Evolutionary conservation across 805 yeast species (phyloP), one percentile per base, ranked within the genome.

Genomic region (Sugiyamaella mastotermitis): DNA sequence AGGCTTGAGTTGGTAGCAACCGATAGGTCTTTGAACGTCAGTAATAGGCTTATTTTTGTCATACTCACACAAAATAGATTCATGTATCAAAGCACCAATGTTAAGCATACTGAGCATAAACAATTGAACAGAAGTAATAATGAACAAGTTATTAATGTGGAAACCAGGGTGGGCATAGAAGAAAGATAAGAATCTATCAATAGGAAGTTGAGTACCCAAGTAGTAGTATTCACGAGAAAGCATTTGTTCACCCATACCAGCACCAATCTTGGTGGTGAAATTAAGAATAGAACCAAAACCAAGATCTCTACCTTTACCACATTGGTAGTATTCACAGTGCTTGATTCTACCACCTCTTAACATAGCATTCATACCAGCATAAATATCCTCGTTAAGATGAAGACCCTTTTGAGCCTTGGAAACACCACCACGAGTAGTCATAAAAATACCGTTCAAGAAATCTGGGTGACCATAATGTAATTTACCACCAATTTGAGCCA

Each of bases 161-260:
- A 83, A 83, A 15, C 94, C 94, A 1, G 92, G 87, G 52, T 83
- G 94, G 1, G 90, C 94, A 56, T 80, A 83, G 59, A 78, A 83
- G 58, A 83, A 83, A 0, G 90, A 78, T 42, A 83, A 61, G 63
- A 83, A 83, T 50, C 92, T 67, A 53, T 83, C 92, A 45, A 83
- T 62, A 2, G 90, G 86, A 25, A 83, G 63, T 46, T 80, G 85
- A 2, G 87, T 78, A 1, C 88, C 83, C 45, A 83, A 66, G 54
- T 83, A 82, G 58, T 75, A 83, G 59, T 83, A 83, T 56, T 83
- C 94, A 50, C 94, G 69, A 3, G 90, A 82, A 40, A 83, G 67
- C 75, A 82, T 77, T 55, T 83, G 94, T 53, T 83, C 94, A 33
- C 92, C 90, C 94, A 83, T 83, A 42, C 92, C 94, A 38, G 92